A percentile compares a stretch with the other conserved stretches of the same genome.
Evolutionary conservation across 208 protist species (phyloP).

Genomic region (Trypanosoma lewisi): DNA sequence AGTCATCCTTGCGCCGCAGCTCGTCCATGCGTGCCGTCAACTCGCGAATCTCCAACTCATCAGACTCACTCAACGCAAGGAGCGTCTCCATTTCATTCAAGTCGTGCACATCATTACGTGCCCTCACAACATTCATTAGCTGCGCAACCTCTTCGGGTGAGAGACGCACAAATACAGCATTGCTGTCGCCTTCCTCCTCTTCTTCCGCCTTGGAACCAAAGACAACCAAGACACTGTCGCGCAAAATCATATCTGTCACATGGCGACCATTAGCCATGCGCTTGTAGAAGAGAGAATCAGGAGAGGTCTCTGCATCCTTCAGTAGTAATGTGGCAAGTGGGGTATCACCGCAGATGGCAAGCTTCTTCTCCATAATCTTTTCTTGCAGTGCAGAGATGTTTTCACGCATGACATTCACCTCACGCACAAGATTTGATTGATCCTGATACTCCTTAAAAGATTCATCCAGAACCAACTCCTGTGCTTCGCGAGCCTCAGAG

Average conservation of each 20-base stretch:
- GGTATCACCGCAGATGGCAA: conserved; percentile 37
- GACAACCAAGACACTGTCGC: conserved; percentile 54
- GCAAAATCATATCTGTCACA: conserved; percentile 64
- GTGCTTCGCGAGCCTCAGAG: conserved; percentile 48
- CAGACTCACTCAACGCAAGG: conserved; percentile 38
- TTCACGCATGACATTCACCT: conserved; percentile 77
- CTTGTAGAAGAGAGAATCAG: conserved; percentile 56
- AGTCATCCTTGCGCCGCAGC: conserved; percentile 38
- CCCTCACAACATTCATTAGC: conserved; percentile 37
- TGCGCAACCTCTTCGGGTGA: conserved; percentile 30
- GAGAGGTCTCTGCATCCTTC: conserved; percentile 15
- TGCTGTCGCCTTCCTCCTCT: conserved; percentile 34
- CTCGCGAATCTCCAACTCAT: conserved; percentile 62
- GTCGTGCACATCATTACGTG: conserved; percentile 51
- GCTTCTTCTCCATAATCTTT: conserved; percentile 65
- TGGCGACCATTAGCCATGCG: conserved; percentile 45
- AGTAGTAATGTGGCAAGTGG: conserved; percentile 35
- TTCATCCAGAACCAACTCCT: conserved; percentile 55
- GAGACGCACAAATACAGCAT: conserved; percentile 51
- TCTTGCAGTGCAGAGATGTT: conserved; percentile 46
- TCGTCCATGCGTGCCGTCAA: conserved; percentile 49
- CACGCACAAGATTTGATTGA: conserved; percentile 61
- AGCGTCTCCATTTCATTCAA: conserved; percentile 63
- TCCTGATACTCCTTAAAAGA: conserved; percentile 74
- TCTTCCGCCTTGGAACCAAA: conserved; percentile 41